Evolutionary conservation across 2,329 filamentous ascomycete genomes (phyloP).

Genomic region (Arthrobotrys entomopaga): DNA sequence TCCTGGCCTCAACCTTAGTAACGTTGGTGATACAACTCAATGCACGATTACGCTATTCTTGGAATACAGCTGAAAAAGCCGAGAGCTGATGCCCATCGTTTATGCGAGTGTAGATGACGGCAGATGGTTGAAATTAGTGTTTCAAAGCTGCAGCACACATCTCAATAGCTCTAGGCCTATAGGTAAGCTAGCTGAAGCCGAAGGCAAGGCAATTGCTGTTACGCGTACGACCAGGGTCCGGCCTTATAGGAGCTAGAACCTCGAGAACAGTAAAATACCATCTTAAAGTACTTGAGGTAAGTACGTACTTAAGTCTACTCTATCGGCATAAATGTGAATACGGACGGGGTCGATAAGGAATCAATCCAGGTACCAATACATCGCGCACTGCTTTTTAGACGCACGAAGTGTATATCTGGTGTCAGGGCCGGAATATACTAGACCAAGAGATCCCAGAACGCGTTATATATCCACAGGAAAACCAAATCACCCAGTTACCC

Average conservation of each 20-base stretch:
- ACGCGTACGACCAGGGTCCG: neutral
- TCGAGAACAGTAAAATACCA: conserved; percentile 22
- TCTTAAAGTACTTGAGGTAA: no score
- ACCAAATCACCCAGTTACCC: no score
- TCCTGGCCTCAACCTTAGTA: no score
- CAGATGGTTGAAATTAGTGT: conserved; percentile 22
- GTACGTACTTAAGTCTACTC: no score
- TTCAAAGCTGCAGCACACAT: conserved; percentile 17
- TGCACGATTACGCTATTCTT: conserved; percentile 24
- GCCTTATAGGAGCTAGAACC: conserved; percentile 5
- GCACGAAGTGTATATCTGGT: no score
- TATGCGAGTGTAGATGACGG: conserved; percentile 35
- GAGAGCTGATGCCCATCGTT: conserved; percentile 26
- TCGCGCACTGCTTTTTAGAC: no score
- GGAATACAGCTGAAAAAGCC: conserved; percentile 6
- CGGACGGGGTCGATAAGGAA: no score
- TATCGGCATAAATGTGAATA: no score
- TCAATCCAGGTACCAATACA: no score
- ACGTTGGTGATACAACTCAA: neutral
- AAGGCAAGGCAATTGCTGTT: neutral
- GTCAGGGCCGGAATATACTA: no score
- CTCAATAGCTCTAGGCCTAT: conserved; percentile 2
- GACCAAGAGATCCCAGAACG: no score
- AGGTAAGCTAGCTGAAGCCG: neutral
- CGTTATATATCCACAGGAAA: no score